phyloP scores from a whole-genome alignment of 108 stramenopile genomes.

The Pseudonitzschia delicatissima region DNA sequence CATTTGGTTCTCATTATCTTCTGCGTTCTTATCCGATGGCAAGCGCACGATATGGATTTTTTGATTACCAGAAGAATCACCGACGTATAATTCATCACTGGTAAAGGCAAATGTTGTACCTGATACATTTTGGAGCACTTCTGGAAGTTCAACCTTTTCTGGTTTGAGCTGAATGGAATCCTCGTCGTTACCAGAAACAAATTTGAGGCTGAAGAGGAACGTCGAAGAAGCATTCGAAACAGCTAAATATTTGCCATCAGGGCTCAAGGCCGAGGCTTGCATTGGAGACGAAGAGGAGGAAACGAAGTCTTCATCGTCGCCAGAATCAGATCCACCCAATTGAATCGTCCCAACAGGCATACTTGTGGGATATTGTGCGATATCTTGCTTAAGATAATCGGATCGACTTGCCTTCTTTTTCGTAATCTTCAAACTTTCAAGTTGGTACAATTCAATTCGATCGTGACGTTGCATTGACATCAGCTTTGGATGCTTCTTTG shows the following conservation, averaged over 20 bases:
- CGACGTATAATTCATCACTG: conserved; percentile 12
- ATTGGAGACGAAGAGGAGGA: conserved; percentile 9
- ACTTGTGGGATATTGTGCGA: conserved; percentile 9
- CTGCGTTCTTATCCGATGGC: neutral
- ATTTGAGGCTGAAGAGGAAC: conserved; percentile 11
- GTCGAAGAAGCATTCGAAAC: conserved; percentile 15
- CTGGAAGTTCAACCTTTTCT: conserved; percentile 14
- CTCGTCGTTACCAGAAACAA: neutral
- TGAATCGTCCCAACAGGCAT: conserved; percentile 6
- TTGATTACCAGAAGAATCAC: conserved; percentile 1
- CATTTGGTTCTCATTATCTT: neutral
- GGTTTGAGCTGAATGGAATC: conserved; percentile 10
- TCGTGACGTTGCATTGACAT: conserved; percentile 54
- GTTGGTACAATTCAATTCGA: conserved; percentile 58
- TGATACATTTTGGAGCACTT: conserved; percentile 4
- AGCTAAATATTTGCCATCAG: conserved; percentile 27
- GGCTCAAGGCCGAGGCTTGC: conserved; percentile 19
- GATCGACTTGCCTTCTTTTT: neutral
- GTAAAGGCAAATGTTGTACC: conserved; percentile 17
- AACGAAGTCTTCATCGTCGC: neutral
- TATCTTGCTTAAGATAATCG: neutral
- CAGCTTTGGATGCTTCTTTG: conserved; percentile 23
- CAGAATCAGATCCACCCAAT: neutral
- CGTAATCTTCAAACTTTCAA: conserved; percentile 16
- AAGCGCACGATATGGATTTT: conserved; percentile 7